These are phyloP conservation scores for Penicillium steckii DNA, from an alignment of 495 filamentous ascomycete species.

Conservation along the genomic window DNA sequence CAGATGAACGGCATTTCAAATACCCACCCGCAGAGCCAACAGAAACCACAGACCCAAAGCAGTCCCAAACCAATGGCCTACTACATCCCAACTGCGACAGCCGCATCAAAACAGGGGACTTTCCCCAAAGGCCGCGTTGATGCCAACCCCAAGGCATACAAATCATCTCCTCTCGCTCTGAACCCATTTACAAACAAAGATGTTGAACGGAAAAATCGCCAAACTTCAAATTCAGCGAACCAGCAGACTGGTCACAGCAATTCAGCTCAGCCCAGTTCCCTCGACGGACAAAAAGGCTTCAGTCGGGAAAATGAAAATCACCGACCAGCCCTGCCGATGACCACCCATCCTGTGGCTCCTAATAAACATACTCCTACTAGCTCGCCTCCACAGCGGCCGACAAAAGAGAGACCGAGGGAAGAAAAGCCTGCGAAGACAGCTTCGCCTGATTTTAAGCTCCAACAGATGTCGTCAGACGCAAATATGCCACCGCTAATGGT, in stretches of 20 bases:
- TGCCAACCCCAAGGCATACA: slow-evolving; percentile 19
- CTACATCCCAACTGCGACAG: background rate
- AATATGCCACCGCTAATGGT: background rate
- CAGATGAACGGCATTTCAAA: background rate
- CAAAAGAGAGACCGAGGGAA: background rate
- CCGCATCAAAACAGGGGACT: background rate
- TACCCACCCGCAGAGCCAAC: background rate
- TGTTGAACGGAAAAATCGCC: background rate
- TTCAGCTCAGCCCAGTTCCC: background rate
- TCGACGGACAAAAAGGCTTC: background rate
- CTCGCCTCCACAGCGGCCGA: background rate
- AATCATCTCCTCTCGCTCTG: slow-evolving; percentile 35
- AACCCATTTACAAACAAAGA: slow-evolving; percentile 16
- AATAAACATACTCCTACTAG: background rate
- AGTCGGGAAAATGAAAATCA: background rate
- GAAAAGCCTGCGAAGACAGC: background rate
- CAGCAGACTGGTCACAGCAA: background rate
- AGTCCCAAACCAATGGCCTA: background rate
- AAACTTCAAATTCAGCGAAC: background rate
- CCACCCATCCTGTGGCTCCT: background rate
- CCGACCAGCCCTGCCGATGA: background rate
- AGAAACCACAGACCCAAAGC: background rate
- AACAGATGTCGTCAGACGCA: background rate
- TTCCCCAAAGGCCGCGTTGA: slow-evolving; percentile 7
- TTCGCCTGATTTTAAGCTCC: background rate